A percentile compares a stretch with the other conserved stretches of the same genome.
These are phyloP conservation scores for Acrocalymma vagum DNA, from an alignment of 2,329 filamentous ascomycete species.

Conservation along the genomic window DNA sequence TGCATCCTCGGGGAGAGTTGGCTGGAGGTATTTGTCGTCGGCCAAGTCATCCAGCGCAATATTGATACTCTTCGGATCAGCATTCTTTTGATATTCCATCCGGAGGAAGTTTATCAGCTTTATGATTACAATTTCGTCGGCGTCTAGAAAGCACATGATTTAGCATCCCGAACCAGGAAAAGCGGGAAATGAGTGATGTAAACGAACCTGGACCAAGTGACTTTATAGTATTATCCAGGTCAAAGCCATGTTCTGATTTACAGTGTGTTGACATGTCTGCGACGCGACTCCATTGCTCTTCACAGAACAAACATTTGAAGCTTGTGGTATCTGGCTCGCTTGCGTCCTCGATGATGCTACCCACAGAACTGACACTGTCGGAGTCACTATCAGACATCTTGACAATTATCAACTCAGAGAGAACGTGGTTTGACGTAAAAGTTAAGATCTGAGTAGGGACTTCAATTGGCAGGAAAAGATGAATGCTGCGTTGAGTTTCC, in stretches of 20 bases:
- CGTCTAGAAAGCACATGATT: constrained; percentile 32
- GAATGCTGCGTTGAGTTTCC: constrained; percentile 11
- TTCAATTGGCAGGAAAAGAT: constrained; percentile 4
- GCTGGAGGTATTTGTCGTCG: constrained; percentile 84
- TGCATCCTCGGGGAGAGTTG: constrained; percentile 87
- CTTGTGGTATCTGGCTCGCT: constrained; percentile 45
- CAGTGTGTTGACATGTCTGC: constrained; percentile 38
- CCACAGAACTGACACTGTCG: constrained; percentile 41
- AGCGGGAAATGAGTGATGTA: constrained; percentile 7
- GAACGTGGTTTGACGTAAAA: too few species aligned
- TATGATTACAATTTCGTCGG: constrained; percentile 42
- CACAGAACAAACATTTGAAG: constrained; percentile 47
- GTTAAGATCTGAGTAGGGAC: not conserved
- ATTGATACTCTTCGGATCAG: constrained; percentile 54
- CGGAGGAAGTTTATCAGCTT: constrained; percentile 59
- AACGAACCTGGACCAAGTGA: constrained; percentile 37
- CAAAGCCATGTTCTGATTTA: constrained; percentile 35
- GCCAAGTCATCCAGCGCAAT: constrained; percentile 70
- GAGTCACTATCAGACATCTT: constrained; percentile 41
- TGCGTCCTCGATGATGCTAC: constrained; percentile 43
- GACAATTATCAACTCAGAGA: not conserved
- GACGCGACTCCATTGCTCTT: constrained; percentile 37
- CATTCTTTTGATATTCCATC: constrained; percentile 47
- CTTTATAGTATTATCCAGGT: constrained; percentile 35
- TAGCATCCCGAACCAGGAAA: constrained; percentile 23